Percentiles rank a stretch among this genome's conserved stretches.
Conservation (phyloP, 768 basidiomycete genomes). For the Podaxis mareebaensis region DNA sequence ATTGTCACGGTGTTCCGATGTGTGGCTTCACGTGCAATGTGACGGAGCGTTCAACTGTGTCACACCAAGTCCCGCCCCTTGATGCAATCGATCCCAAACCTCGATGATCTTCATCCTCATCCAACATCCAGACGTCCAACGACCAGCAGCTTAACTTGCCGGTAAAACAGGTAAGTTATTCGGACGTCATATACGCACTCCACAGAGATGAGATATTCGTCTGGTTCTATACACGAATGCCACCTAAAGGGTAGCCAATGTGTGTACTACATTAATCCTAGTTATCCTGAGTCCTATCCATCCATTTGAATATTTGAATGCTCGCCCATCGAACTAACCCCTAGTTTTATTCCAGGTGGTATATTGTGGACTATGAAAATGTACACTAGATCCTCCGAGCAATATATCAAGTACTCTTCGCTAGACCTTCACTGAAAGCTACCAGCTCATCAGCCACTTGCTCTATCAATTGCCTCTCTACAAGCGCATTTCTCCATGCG, state of each 20-base stretch:
- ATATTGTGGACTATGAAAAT: neutral
- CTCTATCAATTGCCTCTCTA: conserved; percentile 35
- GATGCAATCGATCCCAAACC: no score
- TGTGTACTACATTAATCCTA: conserved; percentile 15
- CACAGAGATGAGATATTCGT: neutral
- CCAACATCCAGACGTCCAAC: no score
- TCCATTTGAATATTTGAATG: neutral
- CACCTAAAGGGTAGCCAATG: conserved; percentile 6
- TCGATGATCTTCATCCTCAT: no score
- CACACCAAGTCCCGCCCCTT: neutral
- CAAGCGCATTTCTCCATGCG: conserved; percentile 34
- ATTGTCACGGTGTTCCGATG: neutral
- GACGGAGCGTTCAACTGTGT: neutral
- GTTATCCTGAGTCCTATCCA: conserved; percentile 11
- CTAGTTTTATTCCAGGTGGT: neutral
- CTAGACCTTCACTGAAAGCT: conserved; percentile 17
- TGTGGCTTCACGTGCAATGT: conserved; percentile 1
- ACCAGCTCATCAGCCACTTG: conserved; percentile 37
- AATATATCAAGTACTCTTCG: neutral
- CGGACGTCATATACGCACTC: neutral
- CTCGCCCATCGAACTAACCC: neutral
- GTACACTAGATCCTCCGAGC: neutral
- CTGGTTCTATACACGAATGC: conserved; percentile 10
- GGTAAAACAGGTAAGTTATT: conserved; percentile 2
- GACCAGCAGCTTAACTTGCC: neutral